Percentiles rank a stretch among this genome's conserved stretches.
Conservation (phyloP, 352 stramenopile genomes). For the Blastocystis sp. region DNA sequence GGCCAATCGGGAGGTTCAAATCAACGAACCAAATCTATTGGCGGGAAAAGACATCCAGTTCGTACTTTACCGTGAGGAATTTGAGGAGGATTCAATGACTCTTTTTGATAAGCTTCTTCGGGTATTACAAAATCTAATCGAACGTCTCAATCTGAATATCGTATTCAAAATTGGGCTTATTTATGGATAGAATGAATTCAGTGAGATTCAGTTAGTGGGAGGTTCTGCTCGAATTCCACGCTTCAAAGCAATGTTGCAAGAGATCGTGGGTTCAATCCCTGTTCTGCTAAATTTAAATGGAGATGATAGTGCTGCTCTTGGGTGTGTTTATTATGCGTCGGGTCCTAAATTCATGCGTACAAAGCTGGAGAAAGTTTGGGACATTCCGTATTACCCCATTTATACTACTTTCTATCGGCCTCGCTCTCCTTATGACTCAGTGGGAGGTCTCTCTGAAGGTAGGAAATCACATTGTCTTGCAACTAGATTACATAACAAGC, state of each 20-base stretch:
- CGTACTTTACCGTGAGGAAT: background rate
- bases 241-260: background rate
- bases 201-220: conserved; percentile 18
- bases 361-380: background rate
- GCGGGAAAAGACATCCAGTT: background rate
- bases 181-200: conserved; percentile 4
- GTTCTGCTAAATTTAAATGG: background rate
- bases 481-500: background rate
- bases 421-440: too few relatives aligned
- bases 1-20: background rate
- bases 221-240: background rate
- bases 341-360: background rate
- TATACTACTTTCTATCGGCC: background rate
- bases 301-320: background rate
- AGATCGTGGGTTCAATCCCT: background rate
- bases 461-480: background rate
- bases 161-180: background rate
- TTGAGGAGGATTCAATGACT: background rate
- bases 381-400: background rate
- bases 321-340: background rate
- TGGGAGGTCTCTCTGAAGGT: background rate
- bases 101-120: background rate
- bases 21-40: background rate
- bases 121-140: background rate
- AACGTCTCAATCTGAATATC: background rate